Conservation (phyloP, 2,329 filamentous ascomycete genomes). For the Drechslera avenae region DNA sequence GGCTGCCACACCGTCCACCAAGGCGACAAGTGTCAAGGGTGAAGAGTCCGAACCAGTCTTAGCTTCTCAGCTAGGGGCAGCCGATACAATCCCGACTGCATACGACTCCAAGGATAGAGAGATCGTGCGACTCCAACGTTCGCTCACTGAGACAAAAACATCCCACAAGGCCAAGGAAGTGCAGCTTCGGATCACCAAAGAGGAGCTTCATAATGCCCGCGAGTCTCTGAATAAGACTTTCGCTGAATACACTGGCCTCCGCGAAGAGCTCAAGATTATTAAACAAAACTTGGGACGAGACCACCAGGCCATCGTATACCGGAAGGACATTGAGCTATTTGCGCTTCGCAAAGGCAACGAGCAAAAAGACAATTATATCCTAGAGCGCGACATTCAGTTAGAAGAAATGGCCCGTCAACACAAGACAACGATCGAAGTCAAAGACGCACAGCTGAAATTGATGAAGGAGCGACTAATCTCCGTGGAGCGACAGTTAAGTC, state of each 20-base stretch:
- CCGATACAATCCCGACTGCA: constrained; percentile 10
- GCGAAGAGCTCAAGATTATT: constrained; percentile 39
- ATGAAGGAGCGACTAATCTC: constrained; percentile 37
- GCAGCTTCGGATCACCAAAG: constrained; percentile 28
- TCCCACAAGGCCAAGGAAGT: constrained; percentile 34
- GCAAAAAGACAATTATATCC: constrained; percentile 42
- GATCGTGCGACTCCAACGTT: constrained; percentile 35
- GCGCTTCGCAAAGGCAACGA: constrained; percentile 44
- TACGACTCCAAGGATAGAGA: constrained; percentile 32
- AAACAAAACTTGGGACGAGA: constrained; percentile 39
- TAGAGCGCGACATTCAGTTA: constrained; percentile 35
- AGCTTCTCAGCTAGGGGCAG: constrained; percentile 9
- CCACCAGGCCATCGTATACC: constrained; percentile 42
- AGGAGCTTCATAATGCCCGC: constrained; percentile 37
- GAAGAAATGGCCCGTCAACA: constrained; percentile 36
- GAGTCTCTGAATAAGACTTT: constrained; percentile 39
- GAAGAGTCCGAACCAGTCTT: constrained; percentile 6
- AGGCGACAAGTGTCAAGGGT: constrained; percentile 12
- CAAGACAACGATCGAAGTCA: constrained; percentile 35
- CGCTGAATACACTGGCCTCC: constrained; percentile 34
- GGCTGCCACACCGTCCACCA: constrained; percentile 12
- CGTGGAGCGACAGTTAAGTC: constrained; percentile 31
- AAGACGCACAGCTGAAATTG: constrained; percentile 36
- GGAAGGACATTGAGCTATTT: constrained; percentile 47
- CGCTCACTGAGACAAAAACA: constrained; percentile 35